These are phyloP conservation scores for Furcasterigmium furcatum DNA, from an alignment of 2,329 filamentous ascomycete genomes.

Conservation along the genomic window DNA sequence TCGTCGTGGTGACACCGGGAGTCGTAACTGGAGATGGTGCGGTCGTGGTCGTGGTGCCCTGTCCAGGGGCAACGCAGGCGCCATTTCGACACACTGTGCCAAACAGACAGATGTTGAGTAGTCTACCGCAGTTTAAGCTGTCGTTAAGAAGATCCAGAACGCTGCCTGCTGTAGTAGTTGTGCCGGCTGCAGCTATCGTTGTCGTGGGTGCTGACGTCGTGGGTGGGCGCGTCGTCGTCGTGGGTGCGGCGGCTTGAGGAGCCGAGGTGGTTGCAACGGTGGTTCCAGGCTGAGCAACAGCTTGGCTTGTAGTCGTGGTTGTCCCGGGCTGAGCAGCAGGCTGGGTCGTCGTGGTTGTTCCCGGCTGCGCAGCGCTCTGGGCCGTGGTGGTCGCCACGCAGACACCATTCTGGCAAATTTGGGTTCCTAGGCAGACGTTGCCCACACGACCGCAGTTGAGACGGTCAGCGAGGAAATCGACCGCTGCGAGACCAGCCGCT, in stretches of 20 bases:
- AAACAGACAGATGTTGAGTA: slow-evolving; percentile 1
- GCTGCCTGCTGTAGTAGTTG: neutral
- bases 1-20: neutral
- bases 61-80: neutral
- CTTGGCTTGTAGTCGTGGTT: neutral
- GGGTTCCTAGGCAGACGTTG: neutral
- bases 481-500: neutral
- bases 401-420: neutral
- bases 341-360: neutral
- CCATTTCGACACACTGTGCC: neutral
- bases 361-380: neutral
- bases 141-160: neutral
- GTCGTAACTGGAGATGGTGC: neutral
- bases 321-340: no score
- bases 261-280: neutral
- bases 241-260: neutral
- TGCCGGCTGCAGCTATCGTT: neutral
- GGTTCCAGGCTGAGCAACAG: no score
- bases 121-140: neutral
- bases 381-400: neutral
- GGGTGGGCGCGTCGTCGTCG: neutral
- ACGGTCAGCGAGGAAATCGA: neutral
- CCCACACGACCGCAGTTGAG: neutral
- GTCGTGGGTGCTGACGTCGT: neutral
- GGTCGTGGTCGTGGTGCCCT: neutral